Conservation (phyloP, 352 stramenopile genomes). For the Pythium insidiosum region DNA sequence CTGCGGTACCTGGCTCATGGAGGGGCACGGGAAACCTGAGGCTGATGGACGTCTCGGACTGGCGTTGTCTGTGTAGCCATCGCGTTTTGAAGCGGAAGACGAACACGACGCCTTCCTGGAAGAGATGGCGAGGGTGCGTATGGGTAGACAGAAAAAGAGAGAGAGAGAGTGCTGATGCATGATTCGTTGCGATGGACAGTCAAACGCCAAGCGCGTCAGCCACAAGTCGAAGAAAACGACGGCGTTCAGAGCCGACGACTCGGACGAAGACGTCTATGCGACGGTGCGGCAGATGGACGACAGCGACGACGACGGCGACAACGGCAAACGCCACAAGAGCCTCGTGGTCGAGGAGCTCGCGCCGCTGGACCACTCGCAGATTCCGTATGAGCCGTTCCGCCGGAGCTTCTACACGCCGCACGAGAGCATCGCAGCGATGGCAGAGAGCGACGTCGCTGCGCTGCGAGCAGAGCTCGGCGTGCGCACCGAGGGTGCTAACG, state of each 20-base stretch:
- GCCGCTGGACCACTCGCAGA: constrained; percentile 53
- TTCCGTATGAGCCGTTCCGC: constrained; percentile 79
- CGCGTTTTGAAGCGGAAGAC: constrained; percentile 18
- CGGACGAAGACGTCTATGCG: constrained; percentile 74
- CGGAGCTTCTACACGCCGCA: constrained; percentile 69
- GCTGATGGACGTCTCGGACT: no score
- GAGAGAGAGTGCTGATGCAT: no score
- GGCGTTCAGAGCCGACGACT: constrained; percentile 15
- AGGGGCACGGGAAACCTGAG: no score
- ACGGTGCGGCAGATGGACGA: constrained; percentile 29
- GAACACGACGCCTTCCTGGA: constrained; percentile 21
- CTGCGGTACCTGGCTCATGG: no score
- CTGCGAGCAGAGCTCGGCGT: constrained; percentile 43
- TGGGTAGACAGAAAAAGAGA: no score
- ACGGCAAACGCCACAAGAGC: constrained; percentile 39
- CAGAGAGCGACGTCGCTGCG: constrained; percentile 21
- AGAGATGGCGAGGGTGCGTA: constrained; percentile 20
- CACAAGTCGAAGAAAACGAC: constrained; percentile 39
- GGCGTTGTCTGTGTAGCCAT: constrained; percentile 8
- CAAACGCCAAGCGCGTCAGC: no score
- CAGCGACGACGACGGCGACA: constrained; percentile 14
- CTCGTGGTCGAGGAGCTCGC: constrained; percentile 70
- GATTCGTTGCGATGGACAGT: no score
- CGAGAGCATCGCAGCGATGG: constrained; percentile 27
- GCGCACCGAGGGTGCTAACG: constrained; percentile 32